These are phyloP conservation scores for Haberlea rhodopensis DNA, from an alignment of 257 asterid genomes.

Conservation along the genomic window DNA sequence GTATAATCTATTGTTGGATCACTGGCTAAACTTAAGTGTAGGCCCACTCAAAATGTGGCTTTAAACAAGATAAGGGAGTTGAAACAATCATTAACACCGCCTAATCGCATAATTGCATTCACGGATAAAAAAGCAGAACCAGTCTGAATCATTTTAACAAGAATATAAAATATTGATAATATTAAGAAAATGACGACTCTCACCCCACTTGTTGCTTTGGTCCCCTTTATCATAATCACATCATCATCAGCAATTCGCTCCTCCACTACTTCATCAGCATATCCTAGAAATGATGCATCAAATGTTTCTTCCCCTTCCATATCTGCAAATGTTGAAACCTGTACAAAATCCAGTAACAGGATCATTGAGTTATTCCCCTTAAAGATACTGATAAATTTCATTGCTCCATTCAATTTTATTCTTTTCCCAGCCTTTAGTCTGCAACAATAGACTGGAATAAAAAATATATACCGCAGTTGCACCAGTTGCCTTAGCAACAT, in stretches of 20 bases:
- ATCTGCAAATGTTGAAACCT: slow-evolving; percentile 93
- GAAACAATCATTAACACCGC: not conserved
- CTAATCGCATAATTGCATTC: not conserved
- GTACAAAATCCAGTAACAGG: slow-evolving; percentile 20
- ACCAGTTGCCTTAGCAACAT: slow-evolving; percentile 94
- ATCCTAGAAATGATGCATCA: slow-evolving; percentile 77
- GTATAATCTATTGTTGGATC: not conserved
- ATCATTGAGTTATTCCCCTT: not conserved
- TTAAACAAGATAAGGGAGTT: not conserved
- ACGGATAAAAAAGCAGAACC: not conserved
- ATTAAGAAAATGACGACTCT: slow-evolving; percentile 19
- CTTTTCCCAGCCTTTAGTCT: not conserved
- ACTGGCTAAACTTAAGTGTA: not conserved
- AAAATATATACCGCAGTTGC: slow-evolving; percentile 69
- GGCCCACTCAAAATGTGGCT: not conserved
- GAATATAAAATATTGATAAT: not conserved
- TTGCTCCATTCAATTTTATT: not conserved
- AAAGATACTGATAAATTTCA: not conserved
- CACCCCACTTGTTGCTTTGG: slow-evolving; percentile 74
- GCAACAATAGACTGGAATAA: not conserved
- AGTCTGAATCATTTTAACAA: slow-evolving; percentile 6
- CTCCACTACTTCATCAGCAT: slow-evolving; percentile 90
- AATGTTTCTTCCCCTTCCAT: slow-evolving; percentile 97
- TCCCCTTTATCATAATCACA: slow-evolving; percentile 86
- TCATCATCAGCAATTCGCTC: slow-evolving; percentile 91